Base-by-base conservation (phyloP, 2,329 filamentous ascomycete genomes). In the Pestalotiopsis sp. region DNA sequence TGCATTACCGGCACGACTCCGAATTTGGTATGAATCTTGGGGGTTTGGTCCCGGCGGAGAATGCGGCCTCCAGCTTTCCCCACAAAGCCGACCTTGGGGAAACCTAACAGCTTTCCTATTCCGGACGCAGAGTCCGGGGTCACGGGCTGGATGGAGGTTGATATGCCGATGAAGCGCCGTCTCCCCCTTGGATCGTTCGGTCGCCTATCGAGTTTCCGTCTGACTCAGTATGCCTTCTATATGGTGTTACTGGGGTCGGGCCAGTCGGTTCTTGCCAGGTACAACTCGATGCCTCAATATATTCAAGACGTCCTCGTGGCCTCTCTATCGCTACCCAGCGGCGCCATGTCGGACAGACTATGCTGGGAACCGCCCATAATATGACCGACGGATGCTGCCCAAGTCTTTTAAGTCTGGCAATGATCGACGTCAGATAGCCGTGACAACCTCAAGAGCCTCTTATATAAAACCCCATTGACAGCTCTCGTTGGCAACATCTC, bases 91-190 rank as follows among this genome's bases (percentile, higher is more conserved):
- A n/a, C 2, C 27, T 20, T 64, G 38, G 31, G 62, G n/a, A 52
- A 14, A 17, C 25, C 20, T 14, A 14, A 38, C n/a, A 64, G 62
- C 62, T 64, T 64, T 64, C 62, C 62, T 64, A 64, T 49, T 64
- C 62, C 38, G 62, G 36, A 45, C 13, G 23, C 20, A 25, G 23
- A 23, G 36, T 36, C 62, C 62, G 62, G 12, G 39, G 62, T 49
- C 62, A 52, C 27, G 62, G 62, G 36, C 41, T 64, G 39, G 39
- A 49, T 64, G 23, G 62, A 52, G 62, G 62, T 27, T 38, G 23
- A 31, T 52, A 17, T 23, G 27, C 62, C 62, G 62, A 64, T 39
- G 36, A 64, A 64, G 62, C 62, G 39, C 62, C 62, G 62, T 38
- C 12, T 6, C 17, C 36, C 59, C n/a, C 31, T 39, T 38, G 59